Conservation (phyloP, 2,329 filamentous ascomycete species). For the Acephala macrosclerotiorum region DNA sequence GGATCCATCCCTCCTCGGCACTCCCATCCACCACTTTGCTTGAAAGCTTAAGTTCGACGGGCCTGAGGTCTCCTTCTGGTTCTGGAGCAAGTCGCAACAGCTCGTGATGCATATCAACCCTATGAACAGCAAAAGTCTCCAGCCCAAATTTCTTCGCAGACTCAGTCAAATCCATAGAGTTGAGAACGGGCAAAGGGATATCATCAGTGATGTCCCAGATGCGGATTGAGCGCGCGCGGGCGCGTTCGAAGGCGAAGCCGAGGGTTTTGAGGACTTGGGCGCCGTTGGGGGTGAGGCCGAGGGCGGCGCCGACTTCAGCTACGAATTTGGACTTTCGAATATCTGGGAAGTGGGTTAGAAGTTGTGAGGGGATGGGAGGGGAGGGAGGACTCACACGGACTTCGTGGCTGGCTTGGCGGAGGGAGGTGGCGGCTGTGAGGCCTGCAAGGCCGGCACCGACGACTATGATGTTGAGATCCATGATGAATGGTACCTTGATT, state of each 20-base stretch:
- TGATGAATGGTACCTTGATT: background rate
- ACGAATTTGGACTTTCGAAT: constrained; percentile 7
- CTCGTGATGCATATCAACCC: constrained; percentile 2
- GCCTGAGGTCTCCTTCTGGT: constrained; percentile 1
- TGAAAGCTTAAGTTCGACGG: background rate
- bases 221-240: constrained; percentile 1
- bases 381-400: background rate
- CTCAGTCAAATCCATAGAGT: background rate
- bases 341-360: background rate
- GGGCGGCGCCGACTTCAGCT: background rate
- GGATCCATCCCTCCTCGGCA: background rate
- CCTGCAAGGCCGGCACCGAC: constrained; percentile 8
- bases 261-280: background rate
- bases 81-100: background rate
- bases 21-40: background rate
- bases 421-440: constrained; percentile 3
- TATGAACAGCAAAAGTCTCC: background rate
- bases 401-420: constrained; percentile 2
- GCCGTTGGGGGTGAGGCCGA: background rate
- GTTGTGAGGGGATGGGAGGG: background rate
- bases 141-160: background rate
- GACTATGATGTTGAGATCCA: constrained; percentile 10
- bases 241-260: constrained; percentile 4
- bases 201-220: constrained; percentile 8
- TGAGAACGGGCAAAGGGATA: background rate